These are phyloP conservation scores for Termitomyces sp. DNA, from an alignment of 768 basidiomycete species.

Conservation along the genomic window DNA sequence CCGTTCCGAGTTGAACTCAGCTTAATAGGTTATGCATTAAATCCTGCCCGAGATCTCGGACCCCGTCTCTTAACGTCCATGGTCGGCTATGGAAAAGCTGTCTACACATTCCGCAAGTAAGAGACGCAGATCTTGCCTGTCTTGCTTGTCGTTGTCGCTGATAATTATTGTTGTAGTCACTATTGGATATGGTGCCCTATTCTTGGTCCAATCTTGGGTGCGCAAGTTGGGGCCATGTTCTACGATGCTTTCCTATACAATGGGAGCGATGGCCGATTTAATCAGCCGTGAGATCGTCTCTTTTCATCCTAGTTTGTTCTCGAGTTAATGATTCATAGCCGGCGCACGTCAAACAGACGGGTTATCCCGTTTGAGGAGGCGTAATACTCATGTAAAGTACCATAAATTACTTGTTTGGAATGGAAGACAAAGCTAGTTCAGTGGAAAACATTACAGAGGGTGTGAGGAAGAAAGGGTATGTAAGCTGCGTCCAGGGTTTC, in stretches of 20 bases:
- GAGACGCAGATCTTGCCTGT: conserved; percentile 17
- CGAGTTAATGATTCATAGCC: background rate
- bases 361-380: background rate
- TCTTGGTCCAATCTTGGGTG: conserved; percentile 58
- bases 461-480: no score
- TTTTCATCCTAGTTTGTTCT: background rate
- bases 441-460: no score
- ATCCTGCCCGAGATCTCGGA: conserved; percentile 44
- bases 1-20: background rate
- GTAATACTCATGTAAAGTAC: background rate
- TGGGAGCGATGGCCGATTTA: conserved; percentile 50
- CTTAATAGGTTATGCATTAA: conserved; percentile 29
- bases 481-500: no score
- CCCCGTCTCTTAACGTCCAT: conserved; percentile 69
- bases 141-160: background rate
- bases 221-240: conserved; percentile 47
- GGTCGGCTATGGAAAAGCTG: conserved; percentile 60
- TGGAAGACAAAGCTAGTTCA: no score
- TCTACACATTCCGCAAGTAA: conserved; percentile 40
- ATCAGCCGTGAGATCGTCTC: conserved; percentile 37
- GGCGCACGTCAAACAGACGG: background rate
- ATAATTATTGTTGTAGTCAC: conserved; percentile 35
- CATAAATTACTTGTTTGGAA: background rate
- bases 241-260: conserved; percentile 64
- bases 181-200: conserved; percentile 77